Evolutionary conservation across 2,329 filamentous ascomycete species (phyloP).

Genomic region (Dothidotthia symphoricarpi): DNA sequence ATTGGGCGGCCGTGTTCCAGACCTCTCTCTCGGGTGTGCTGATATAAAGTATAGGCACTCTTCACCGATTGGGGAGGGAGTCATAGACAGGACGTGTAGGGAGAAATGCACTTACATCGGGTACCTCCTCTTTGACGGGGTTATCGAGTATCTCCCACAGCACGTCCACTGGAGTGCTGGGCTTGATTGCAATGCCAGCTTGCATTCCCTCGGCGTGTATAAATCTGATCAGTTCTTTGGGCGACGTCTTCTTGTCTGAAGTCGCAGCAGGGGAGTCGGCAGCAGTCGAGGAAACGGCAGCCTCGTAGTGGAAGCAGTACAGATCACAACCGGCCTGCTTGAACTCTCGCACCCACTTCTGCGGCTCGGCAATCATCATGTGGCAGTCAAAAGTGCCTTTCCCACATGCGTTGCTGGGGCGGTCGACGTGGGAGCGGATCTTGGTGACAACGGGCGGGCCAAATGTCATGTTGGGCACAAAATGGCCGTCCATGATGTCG

Average conservation of each 20-base stretch:
- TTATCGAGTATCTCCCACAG: slow-evolving; percentile 85
- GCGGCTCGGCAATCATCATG: slow-evolving; percentile 99
- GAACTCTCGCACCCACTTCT: slow-evolving; percentile 97
- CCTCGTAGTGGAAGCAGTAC: slow-evolving; percentile 99
- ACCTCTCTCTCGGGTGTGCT: slow-evolving; percentile 7
- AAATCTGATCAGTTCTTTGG: slow-evolving; percentile 80
- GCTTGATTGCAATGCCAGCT: slow-evolving; percentile 94
- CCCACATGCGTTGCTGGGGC: slow-evolving; percentile 66
- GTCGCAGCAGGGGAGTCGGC: slow-evolving; percentile 73
- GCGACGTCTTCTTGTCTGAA: slow-evolving; percentile 71
- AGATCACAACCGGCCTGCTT: slow-evolving; percentile 90
- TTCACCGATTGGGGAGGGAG: slow-evolving; percentile 14
- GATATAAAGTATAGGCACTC: slow-evolving; percentile 12
- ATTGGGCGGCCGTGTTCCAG: slow-evolving; percentile 10
- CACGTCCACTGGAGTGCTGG: slow-evolving; percentile 84
- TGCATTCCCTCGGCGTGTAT: slow-evolving; percentile 87
- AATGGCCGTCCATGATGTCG: slow-evolving; percentile 98
- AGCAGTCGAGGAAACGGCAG: slow-evolving; percentile 77
- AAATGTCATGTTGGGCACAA: slow-evolving; percentile 98
- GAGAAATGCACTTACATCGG: slow-evolving; percentile 69
- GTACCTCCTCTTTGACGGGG: slow-evolving; percentile 68
- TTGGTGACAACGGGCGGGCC: slow-evolving; percentile 93
- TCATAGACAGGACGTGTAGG: too few relatives aligned
- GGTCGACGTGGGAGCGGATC: slow-evolving; percentile 81
- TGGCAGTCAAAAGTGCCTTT: slow-evolving; percentile 98